Conservation (phyloP, 441 rosid genomes). For the Theobroma grandiflorum region DNA sequence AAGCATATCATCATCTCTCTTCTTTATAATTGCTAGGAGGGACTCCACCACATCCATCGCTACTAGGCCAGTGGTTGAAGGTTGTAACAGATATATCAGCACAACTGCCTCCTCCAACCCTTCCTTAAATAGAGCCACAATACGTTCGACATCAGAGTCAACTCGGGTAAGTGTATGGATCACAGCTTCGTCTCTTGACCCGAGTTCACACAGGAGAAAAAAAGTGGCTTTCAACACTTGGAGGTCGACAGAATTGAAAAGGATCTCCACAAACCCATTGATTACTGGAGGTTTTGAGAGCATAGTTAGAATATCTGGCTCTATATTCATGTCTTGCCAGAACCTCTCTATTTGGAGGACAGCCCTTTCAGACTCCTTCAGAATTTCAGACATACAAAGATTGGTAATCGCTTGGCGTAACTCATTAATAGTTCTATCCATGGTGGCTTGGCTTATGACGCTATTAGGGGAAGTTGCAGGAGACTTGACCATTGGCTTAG, state of each 20-base stretch:
- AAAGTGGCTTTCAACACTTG: conserved; percentile 59
- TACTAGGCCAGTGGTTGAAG: conserved; percentile 47
- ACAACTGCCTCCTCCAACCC: conserved; percentile 71
- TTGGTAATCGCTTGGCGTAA: conserved; percentile 57
- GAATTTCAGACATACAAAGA: conserved; percentile 71
- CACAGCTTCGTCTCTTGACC: conserved; percentile 66
- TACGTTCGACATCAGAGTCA: conserved; percentile 69
- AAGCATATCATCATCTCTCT: conserved; percentile 47
- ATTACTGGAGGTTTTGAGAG: conserved; percentile 67
- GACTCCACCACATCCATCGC: conserved; percentile 65
- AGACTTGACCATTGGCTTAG: conserved; percentile 39
- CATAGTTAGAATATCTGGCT: conserved; percentile 53
- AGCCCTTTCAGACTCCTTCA: conserved; percentile 72
- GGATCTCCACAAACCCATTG: conserved; percentile 73
- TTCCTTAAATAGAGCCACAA: conserved; percentile 71
- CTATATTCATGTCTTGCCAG: conserved; percentile 57
- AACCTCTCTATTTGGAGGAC: conserved; percentile 62
- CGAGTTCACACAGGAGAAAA: conserved; percentile 68
- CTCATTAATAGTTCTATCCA: conserved; percentile 55
- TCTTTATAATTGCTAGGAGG: conserved; percentile 50
- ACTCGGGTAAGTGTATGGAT: conserved; percentile 67
- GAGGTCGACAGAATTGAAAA: conserved; percentile 63
- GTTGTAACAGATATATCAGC: conserved; percentile 57
- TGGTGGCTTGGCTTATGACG: conserved; percentile 57
- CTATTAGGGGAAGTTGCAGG: conserved; percentile 60